These are phyloP conservation scores for Elongisporangium prolatum DNA, from an alignment of 352 stramenopile genomes.

Conservation along the genomic window DNA sequence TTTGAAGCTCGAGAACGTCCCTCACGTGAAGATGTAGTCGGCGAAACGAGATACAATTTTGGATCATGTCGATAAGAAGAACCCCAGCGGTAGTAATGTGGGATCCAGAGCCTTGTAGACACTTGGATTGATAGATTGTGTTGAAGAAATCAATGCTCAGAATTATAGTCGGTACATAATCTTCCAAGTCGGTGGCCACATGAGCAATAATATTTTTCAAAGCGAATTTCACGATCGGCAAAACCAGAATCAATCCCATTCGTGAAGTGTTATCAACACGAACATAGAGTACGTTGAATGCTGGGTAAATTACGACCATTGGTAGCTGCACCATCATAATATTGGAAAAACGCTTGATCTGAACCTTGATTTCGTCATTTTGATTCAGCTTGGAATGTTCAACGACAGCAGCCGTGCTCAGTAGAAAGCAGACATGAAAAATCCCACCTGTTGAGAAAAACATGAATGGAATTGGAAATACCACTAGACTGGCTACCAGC, in stretches of 20 bases:
- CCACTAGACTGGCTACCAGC: conserved; percentile 5
- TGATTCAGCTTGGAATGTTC: too few relatives aligned
- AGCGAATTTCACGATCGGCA: neutral
- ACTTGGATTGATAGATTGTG: conserved; percentile 1
- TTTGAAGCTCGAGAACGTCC: too few relatives aligned
- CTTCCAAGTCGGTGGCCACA: neutral
- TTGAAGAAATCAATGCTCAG: conserved; percentile 6
- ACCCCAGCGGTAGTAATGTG: neutral
- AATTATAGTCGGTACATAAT: conserved; percentile 2
- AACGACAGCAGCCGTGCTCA: too few relatives aligned
- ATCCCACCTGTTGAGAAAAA: conserved; percentile 12
- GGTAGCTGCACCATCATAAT: neutral
- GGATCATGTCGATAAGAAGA: conserved; percentile 1
- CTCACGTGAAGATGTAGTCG: neutral
- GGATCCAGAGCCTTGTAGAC: conserved; percentile 3
- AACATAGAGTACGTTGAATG: neutral
- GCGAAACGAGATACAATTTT: neutral
- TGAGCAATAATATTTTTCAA: conserved; percentile 2
- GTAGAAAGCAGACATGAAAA: too few relatives aligned
- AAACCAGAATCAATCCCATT: neutral
- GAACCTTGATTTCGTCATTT: too few relatives aligned
- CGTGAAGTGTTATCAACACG: neutral
- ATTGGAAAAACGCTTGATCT: too few relatives aligned
- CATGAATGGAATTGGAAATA: conserved; percentile 19
- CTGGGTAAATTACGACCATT: neutral